Evolutionary conservation across 805 yeast genomes (phyloP).

Genomic region (Suhomyces emberorum): DNA sequence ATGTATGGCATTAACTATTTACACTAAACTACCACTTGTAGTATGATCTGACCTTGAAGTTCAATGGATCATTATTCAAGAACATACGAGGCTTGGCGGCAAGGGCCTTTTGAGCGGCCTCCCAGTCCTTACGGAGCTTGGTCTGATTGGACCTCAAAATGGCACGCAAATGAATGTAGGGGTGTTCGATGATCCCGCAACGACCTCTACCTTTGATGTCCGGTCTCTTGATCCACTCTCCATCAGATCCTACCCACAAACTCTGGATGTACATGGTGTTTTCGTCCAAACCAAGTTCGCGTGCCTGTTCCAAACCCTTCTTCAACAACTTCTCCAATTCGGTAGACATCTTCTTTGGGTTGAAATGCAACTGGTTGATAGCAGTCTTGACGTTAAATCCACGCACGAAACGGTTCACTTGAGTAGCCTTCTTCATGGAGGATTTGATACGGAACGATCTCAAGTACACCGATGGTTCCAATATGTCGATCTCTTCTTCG

Average conservation of each 20-base stretch:
- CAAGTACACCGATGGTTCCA: slow-evolving; percentile 86
- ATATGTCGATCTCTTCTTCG: slow-evolving; percentile 63
- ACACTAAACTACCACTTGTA: slow-evolving; percentile 36
- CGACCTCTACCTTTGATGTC: slow-evolving; percentile 92
- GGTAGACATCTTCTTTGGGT: slow-evolving; percentile 70
- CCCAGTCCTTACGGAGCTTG: slow-evolving; percentile 56
- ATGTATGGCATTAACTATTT: slow-evolving; percentile 3
- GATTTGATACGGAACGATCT: slow-evolving; percentile 80
- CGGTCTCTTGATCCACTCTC: slow-evolving; percentile 61
- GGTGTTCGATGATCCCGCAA: slow-evolving; percentile 71
- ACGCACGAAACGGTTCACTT: slow-evolving; percentile 72
- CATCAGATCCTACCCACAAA: slow-evolving; percentile 92
- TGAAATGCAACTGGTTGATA: slow-evolving; percentile 88
- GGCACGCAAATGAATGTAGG: slow-evolving; percentile 77
- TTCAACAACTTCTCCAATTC: slow-evolving; percentile 76
- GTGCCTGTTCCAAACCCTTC: slow-evolving; percentile 68
- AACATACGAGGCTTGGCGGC: slow-evolving; percentile 52
- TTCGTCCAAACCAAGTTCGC: slow-evolving; percentile 53
- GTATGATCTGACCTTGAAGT: slow-evolving; percentile 39
- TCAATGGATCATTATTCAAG: slow-evolving; percentile 44
- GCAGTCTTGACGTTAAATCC: slow-evolving; percentile 72
- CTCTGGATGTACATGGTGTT: slow-evolving; percentile 68
- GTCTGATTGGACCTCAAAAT: slow-evolving; percentile 70
- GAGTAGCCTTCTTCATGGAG: slow-evolving; percentile 84
- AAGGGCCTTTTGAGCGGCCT: slow-evolving; percentile 46